Base-by-base conservation (phyloP, 1,284 basidiomycete species). In the Inonotus hispidus region DNA sequence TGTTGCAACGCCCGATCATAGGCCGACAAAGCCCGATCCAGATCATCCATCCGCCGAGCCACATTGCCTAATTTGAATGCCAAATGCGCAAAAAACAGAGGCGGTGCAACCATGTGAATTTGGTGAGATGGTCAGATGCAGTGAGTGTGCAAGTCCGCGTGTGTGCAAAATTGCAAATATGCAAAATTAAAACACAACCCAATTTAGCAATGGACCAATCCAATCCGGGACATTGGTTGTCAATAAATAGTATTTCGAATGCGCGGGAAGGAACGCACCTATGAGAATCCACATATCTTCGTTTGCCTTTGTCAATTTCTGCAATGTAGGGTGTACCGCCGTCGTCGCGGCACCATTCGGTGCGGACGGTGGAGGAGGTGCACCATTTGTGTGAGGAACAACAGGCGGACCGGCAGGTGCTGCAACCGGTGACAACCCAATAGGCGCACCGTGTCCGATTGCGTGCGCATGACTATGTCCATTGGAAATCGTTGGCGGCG, bases 251-350 rank as follows among this genome's bases (percentile, higher is more conserved):
- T 6, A 43, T 21, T n/a, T 43, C 19, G 41, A 43, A 21, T 16
- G 41, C 19, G 16, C 39, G 60, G 46, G 68, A 52, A 45, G 47
- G 32, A 58, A 70, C 83, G 58, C 25, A 92, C 93, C 93, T 73
- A 95, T 94, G 68, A 94, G 77, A 65, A 95, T 82, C 93, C 93
- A 95, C 45, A 93, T 95, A 73, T 92, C 88, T 71, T 95, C 93
- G 71, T 95, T 94, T 58, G 93, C 92, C 41, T 80, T 79, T 25
- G 87, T 85, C 55, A 95, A 81, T 68, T 91, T 90, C 74, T 87
- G 82, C 61, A 89, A 83, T 56, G 85, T 72, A 76, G 63, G 78
- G 29, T 63, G 62, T 25, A 53, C 59, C 6, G 58, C 37, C n/a
- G 38, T 45, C 25, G 58, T 37, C n/a, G 45, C 6, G n/a, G n/a